phyloP scores from a whole-genome alignment of 1,139 yeast genomes.

The Protomyces arabidopsidicola region DNA sequence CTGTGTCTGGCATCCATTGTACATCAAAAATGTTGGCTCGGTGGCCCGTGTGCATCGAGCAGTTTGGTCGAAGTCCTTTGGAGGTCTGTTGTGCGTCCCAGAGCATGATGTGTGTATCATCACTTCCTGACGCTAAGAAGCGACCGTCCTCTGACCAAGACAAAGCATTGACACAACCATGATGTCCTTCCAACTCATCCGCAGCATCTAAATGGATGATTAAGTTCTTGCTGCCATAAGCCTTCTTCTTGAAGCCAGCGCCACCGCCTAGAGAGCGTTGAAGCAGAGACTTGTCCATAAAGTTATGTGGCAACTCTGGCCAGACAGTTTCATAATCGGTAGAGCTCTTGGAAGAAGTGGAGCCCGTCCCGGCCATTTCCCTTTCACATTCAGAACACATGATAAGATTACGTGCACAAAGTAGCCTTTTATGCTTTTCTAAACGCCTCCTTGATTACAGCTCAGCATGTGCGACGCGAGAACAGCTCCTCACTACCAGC shows the following conservation, averaged over 20 bases:
- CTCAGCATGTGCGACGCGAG: too few relatives aligned
- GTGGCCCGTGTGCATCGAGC: slow-evolving; percentile 32
- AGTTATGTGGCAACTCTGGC: too few relatives aligned
- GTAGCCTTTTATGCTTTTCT: too few relatives aligned
- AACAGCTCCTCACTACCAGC: too few relatives aligned
- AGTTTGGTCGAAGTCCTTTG: slow-evolving; percentile 19
- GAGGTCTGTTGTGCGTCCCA: slow-evolving; percentile 29
- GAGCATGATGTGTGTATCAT: slow-evolving; percentile 31
- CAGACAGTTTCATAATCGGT: too few relatives aligned
- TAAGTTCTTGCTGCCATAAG: neutral
- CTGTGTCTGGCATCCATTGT: slow-evolving; percentile 32
- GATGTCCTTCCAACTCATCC: slow-evolving; percentile 16
- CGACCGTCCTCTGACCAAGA: slow-evolving; percentile 33
- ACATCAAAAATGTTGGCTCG: slow-evolving; percentile 32
- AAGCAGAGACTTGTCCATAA: too few relatives aligned
- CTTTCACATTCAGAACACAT: too few relatives aligned
- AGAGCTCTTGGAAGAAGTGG: too few relatives aligned
- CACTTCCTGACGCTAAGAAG: slow-evolving; percentile 34
- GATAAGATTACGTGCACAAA: too few relatives aligned
- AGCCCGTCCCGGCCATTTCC: too few relatives aligned
- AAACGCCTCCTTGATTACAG: too few relatives aligned
- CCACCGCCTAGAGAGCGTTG: too few relatives aligned
- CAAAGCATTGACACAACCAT: slow-evolving; percentile 33
- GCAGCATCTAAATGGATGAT: slow-evolving; percentile 7
- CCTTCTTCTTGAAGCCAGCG: neutral